phyloP scores from a whole-genome alignment of 139 green algal genomes.

The Chlorella sorokiniana region DNA sequence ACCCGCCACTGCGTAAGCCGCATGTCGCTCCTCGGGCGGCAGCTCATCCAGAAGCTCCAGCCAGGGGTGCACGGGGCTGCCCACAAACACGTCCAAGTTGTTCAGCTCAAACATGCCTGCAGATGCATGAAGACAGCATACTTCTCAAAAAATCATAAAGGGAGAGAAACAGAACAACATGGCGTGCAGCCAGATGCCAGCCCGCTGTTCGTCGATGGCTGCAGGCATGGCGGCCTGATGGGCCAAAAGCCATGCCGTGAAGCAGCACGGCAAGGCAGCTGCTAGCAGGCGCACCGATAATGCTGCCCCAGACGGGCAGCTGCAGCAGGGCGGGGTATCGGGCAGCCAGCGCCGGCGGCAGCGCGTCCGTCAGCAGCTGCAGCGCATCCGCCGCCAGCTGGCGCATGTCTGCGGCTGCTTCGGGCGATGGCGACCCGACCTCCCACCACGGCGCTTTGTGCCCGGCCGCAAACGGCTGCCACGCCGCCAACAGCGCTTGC shows the following conservation, averaged over 20 bases:
- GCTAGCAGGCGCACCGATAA: conserved; percentile 44
- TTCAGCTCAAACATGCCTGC: conserved; percentile 98
- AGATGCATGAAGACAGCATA: neutral
- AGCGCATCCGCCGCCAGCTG: conserved; percentile 79
- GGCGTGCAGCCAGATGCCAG: too few species aligned
- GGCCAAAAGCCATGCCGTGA: too few species aligned
- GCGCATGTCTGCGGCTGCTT: conserved; percentile 68
- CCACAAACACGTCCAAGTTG: conserved; percentile 81
- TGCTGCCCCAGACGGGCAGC: conserved; percentile 73
- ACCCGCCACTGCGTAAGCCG: conserved; percentile 10
- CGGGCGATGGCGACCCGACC: conserved; percentile 66
- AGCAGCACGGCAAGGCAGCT: too few species aligned
- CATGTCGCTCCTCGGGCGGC: neutral
- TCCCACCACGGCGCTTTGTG: conserved; percentile 93
- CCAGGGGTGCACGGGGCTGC: conserved; percentile 26
- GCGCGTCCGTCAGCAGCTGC: conserved; percentile 62
- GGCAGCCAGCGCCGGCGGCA: conserved; percentile 31
- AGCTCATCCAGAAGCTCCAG: conserved; percentile 7
- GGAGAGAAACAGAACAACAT: neutral
- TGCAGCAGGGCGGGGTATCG: conserved; percentile 69
- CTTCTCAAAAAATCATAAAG: neutral
- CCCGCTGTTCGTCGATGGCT: too few species aligned
- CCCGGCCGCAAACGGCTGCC: conserved; percentile 73
- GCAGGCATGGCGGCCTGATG: too few species aligned
- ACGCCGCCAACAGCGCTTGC: conserved; percentile 65